Conservation (phyloP, 108 stramenopile species). For the Aureococcus anophagefferens region DNA sequence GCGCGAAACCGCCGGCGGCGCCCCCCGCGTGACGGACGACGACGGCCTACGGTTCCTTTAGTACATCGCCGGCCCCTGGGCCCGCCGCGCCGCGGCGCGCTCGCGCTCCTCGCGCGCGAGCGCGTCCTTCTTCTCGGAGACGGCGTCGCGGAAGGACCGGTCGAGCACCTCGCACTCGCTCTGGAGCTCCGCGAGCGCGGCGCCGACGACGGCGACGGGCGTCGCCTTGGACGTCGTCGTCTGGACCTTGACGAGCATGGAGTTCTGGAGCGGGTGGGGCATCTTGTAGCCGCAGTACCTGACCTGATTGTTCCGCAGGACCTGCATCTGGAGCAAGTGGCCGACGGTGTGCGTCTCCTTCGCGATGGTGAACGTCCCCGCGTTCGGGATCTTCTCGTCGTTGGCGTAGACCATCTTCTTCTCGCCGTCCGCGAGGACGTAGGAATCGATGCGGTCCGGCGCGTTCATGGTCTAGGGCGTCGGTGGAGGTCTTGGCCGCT, state of each 20-base stretch:
- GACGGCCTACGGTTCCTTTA: too few species aligned
- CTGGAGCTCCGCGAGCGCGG: background rate
- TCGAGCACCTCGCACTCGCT: background rate
- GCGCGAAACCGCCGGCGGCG: too few species aligned
- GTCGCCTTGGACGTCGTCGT: constrained; percentile 21
- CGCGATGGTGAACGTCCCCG: constrained; percentile 86
- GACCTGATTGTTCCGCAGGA: constrained; percentile 72
- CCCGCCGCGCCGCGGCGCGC: too few species aligned
- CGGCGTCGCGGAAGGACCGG: background rate
- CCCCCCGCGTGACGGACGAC: too few species aligned
- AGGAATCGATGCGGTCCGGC: background rate
- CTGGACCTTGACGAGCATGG: constrained; percentile 73
- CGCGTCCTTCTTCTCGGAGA: too few species aligned
- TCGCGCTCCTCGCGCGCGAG: too few species aligned
- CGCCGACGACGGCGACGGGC: background rate
- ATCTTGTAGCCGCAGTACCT: constrained; percentile 82
- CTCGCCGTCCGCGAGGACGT: background rate
- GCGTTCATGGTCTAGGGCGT: background rate
- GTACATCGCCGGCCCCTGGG: too few species aligned
- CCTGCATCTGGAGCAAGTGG: constrained; percentile 85
- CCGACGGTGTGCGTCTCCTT: constrained; percentile 93
- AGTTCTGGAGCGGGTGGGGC: constrained; percentile 84
- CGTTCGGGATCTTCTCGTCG: constrained; percentile 82
- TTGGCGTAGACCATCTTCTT: constrained; percentile 62
- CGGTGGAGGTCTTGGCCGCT: too few species aligned